These are phyloP conservation scores for Suhomyces kunorum DNA, from an alignment of 1,139 yeast genomes.

Conservation along the genomic window DNA sequence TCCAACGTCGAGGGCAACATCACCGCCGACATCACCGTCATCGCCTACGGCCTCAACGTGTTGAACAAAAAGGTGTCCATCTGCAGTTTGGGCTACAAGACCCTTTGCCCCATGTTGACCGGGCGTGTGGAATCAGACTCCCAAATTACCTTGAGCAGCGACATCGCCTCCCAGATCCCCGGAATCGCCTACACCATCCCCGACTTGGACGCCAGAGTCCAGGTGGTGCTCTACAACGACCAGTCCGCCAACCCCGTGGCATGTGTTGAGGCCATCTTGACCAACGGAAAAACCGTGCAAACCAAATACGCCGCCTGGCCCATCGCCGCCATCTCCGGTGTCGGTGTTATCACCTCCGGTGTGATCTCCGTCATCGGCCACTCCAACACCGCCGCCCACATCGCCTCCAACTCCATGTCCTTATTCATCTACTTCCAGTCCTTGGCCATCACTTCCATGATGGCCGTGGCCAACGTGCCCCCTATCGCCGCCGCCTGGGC, in stretches of 20 bases:
- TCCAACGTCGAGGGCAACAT: conserved; percentile 79
- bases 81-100: conserved; percentile 54
- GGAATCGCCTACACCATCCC: conserved; percentile 87
- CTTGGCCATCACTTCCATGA: conserved; percentile 90
- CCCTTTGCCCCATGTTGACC: conserved; percentile 79
- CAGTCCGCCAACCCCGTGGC: conserved; percentile 62
- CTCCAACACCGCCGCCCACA: conserved; percentile 92
- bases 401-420: conserved; percentile 92
- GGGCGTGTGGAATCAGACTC: conserved; percentile 81
- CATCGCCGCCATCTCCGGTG: conserved; percentile 85
- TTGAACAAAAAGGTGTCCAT: conserved; percentile 57
- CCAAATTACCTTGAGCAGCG: conserved; percentile 44
- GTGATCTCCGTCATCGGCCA: conserved; percentile 86
- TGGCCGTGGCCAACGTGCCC: conserved; percentile 91
- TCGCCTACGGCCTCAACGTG: conserved; percentile 82
- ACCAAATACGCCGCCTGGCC: conserved; percentile 97
- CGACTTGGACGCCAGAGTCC: conserved; percentile 88
- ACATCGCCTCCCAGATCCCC: conserved; percentile 61
- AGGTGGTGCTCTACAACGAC: conserved; percentile 62
- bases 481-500: conserved; percentile 99
- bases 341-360: conserved; percentile 86
- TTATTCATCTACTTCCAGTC: conserved; percentile 92
- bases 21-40: conserved; percentile 63
- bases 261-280: conserved; percentile 85
- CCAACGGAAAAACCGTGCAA: conserved; percentile 93